Conservation (phyloP, 129 eudicot species). For the Solidago caesia region DNA sequence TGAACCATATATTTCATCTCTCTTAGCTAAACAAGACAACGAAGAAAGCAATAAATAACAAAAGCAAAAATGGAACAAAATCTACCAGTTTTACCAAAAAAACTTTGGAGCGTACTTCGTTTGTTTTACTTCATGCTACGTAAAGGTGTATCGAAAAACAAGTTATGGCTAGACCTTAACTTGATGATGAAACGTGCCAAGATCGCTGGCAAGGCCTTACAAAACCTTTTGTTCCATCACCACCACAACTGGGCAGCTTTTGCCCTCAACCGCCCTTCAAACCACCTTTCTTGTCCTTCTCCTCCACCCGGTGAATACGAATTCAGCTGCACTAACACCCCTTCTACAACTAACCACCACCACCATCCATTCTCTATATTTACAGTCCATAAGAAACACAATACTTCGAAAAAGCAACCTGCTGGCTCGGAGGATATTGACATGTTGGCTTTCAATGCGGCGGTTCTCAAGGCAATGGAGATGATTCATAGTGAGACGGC, state of each 20-base stretch:
- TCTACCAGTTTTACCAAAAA: conserved; percentile 50
- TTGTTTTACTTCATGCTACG: conserved; percentile 47
- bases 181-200: conserved; percentile 66
- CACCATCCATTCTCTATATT: conserved; percentile 27
- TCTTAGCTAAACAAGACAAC: not conserved
- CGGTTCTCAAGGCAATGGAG: conserved; percentile 46
- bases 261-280: conserved; percentile 24
- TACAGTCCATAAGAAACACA: conserved; percentile 42
- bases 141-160: conserved; percentile 57
- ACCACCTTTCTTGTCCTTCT: conserved; percentile 13
- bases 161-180: conserved; percentile 50
- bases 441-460: conserved; percentile 20
- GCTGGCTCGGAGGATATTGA: conserved; percentile 18
- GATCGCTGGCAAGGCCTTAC: conserved; percentile 52
- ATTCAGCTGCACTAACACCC: conserved; percentile 67
- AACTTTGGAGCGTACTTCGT: conserved; percentile 46
- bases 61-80: conserved; percentile 51
- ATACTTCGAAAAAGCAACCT: not conserved
- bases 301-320: conserved; percentile 48
- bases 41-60: not conserved
- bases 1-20: no score
- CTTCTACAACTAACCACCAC: conserved; percentile 23
- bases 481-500: conserved; percentile 44
- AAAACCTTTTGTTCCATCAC: conserved; percentile 64
- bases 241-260: conserved; percentile 34